phyloP scores from a whole-genome alignment of 257 asterid species.

The Schizonepeta tenuifolia region DNA sequence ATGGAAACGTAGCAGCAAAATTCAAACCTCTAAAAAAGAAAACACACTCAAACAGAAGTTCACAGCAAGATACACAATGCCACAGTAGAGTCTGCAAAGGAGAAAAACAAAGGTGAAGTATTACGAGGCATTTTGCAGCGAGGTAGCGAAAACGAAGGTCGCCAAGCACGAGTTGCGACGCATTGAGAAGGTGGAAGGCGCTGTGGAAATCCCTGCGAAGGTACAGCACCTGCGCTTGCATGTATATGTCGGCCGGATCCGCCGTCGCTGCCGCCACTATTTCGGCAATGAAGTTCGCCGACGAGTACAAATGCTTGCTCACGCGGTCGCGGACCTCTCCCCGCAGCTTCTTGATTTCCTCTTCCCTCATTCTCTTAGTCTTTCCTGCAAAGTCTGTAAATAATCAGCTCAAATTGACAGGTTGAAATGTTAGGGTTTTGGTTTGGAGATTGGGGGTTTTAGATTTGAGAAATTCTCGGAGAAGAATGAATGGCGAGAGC shows the following conservation, averaged over 20 bases:
- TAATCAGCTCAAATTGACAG: slow-evolving; percentile 19
- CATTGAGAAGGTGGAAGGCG: slow-evolving; percentile 94
- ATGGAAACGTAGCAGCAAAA: background rate
- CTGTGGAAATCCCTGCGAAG: slow-evolving; percentile 93
- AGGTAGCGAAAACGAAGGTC: slow-evolving; percentile 98
- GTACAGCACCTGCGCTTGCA: slow-evolving; percentile 99
- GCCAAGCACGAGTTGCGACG: slow-evolving; percentile 93
- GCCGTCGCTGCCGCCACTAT: slow-evolving; percentile 94
- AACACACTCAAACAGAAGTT: background rate
- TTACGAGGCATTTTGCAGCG: slow-evolving; percentile 97
- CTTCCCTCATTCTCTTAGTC: slow-evolving; percentile 65
- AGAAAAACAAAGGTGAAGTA: slow-evolving; percentile 6
- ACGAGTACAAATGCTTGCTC: slow-evolving; percentile 94
- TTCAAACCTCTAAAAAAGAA: background rate
- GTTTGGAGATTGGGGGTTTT: slow-evolving; percentile 34
- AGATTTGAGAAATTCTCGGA: background rate
- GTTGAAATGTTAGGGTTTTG: slow-evolving; percentile 30
- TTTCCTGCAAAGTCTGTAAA: background rate
- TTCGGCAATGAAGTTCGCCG: slow-evolving; percentile 96
- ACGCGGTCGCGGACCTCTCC: slow-evolving; percentile 95
- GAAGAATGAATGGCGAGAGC: no score
- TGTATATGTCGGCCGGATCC: slow-evolving; percentile 95
- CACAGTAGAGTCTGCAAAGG: background rate
- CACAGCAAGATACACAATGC: background rate
- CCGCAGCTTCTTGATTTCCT: slow-evolving; percentile 82